Conservation (phyloP, 768 basidiomycete genomes). For the Lactarius hengduanensis region DNA sequence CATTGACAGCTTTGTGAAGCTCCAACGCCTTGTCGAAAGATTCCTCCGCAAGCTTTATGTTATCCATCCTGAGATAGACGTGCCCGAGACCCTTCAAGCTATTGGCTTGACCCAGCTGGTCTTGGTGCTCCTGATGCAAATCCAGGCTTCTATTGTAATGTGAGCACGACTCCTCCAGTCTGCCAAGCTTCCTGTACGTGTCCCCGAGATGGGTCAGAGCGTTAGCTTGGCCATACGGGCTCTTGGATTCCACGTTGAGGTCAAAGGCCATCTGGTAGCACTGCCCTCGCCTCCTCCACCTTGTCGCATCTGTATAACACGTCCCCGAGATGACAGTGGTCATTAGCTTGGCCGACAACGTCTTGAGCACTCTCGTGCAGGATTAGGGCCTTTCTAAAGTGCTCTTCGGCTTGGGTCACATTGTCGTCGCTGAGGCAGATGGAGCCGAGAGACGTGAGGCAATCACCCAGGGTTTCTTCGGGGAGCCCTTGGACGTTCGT, state of each 20-base stretch:
- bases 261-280: constrained; percentile 15
- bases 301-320: constrained; percentile 17
- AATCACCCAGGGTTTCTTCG: constrained; percentile 13
- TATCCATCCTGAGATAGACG: constrained; percentile 16
- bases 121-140: constrained; percentile 2
- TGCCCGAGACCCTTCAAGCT: constrained; percentile 22
- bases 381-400: constrained; percentile 2
- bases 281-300: constrained; percentile 3
- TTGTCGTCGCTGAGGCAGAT: constrained; percentile 12
- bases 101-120: constrained; percentile 23
- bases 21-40: constrained; percentile 15
- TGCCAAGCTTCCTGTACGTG: constrained; percentile 19
- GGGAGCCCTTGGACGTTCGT: constrained; percentile 2
- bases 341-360: constrained; percentile 21
- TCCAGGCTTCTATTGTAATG: constrained; percentile 5
- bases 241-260: constrained; percentile 3
- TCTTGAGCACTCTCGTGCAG: constrained; percentile 18
- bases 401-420: neutral
- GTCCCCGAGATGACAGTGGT: constrained; percentile 22
- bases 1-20: constrained; percentile 16
- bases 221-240: constrained; percentile 22
- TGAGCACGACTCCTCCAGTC: constrained; percentile 3
- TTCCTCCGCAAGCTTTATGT: constrained; percentile 4
- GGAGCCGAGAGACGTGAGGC: constrained; percentile 8
- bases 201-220: constrained; percentile 23